Conservation (phyloP, 768 basidiomycete genomes). For the Boletales sp. region DNA sequence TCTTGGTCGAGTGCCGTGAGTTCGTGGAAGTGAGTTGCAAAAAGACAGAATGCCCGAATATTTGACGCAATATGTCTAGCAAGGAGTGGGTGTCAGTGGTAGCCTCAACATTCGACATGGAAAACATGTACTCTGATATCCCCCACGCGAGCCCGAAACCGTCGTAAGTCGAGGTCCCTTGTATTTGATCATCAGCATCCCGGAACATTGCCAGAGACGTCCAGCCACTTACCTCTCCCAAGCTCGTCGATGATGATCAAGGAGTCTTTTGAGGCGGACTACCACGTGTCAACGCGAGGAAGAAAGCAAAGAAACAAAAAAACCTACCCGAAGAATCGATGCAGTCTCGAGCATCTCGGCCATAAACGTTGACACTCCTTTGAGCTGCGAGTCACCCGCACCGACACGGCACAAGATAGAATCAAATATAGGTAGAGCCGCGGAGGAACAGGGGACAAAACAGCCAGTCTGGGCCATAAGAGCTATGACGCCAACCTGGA, state of each 20-base stretch:
- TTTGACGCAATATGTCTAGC: constrained; percentile 86
- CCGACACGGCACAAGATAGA: constrained; percentile 94
- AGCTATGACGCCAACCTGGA: constrained; percentile 86
- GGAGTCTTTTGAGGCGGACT: constrained; percentile 92
- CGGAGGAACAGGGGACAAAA: constrained; percentile 90
- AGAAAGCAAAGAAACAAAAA: background rate
- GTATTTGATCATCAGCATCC: constrained; percentile 7
- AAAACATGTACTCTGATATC: constrained; percentile 79
- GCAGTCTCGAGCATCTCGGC: constrained; percentile 99
- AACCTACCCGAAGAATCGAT: constrained; percentile 77
- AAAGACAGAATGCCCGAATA: constrained; percentile 91
- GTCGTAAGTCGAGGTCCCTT: constrained; percentile 94
- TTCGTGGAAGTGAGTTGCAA: constrained; percentile 98
- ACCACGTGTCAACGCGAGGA: background rate
- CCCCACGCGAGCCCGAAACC: constrained; percentile 99
- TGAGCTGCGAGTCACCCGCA: constrained; percentile 95
- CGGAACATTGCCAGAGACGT: background rate
- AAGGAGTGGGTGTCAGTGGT: background rate
- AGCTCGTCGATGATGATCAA: constrained; percentile 98
- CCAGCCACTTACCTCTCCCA: constrained; percentile 60
- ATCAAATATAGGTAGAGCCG: constrained; percentile 88
- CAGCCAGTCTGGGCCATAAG: constrained; percentile 95
- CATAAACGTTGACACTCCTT: constrained; percentile 99
- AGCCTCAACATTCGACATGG: too few relatives aligned
- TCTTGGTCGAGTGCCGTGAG: constrained; percentile 89